These are phyloP conservation scores for Boletus subcaerulescens DNA, from an alignment of 768 basidiomycete genomes.

Conservation along the genomic window DNA sequence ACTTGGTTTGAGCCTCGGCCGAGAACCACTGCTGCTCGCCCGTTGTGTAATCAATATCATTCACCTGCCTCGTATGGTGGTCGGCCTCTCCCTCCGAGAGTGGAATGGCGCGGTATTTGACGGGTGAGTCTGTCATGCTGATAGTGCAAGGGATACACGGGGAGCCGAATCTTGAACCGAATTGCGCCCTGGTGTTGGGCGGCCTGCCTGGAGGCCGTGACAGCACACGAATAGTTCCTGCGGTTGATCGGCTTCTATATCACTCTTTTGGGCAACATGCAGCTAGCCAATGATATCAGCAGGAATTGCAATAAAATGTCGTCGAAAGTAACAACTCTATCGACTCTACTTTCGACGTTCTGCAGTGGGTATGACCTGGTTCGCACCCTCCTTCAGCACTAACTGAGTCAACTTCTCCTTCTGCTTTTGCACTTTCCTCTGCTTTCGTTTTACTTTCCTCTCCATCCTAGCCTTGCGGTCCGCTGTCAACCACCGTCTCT, in stretches of 20 bases:
- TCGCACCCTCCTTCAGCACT: constrained; percentile 49
- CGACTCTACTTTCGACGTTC: constrained; percentile 8
- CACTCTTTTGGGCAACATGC: too few relatives aligned
- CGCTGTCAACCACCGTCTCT: constrained; percentile 47
- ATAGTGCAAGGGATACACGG: neutral
- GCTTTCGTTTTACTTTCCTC: constrained; percentile 37
- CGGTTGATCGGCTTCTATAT: too few relatives aligned
- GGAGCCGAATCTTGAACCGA: neutral
- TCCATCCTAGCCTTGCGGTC: constrained; percentile 38
- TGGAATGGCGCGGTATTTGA: constrained; percentile 20
- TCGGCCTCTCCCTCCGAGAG: constrained; percentile 15
- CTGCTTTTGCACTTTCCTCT: constrained; percentile 43
- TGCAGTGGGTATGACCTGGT: constrained; percentile 53
- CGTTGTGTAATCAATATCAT: constrained; percentile 16
- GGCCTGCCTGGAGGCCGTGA: too few relatives aligned
- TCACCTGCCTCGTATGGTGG: constrained; percentile 2
- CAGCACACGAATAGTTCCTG: too few relatives aligned
- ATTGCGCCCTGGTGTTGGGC: too few relatives aligned
- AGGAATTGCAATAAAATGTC: too few relatives aligned
- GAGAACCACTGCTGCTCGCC: constrained; percentile 19
- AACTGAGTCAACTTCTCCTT: constrained; percentile 56
- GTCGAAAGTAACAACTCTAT: neutral
- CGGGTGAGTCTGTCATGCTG: constrained; percentile 9
- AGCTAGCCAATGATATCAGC: too few relatives aligned
- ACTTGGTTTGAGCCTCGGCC: constrained; percentile 46